Evolutionary conservation across 257 asterid species (phyloP), one percentile per base, ranked within the genome.

Genomic region (Salvia miltiorrhiza): DNA sequence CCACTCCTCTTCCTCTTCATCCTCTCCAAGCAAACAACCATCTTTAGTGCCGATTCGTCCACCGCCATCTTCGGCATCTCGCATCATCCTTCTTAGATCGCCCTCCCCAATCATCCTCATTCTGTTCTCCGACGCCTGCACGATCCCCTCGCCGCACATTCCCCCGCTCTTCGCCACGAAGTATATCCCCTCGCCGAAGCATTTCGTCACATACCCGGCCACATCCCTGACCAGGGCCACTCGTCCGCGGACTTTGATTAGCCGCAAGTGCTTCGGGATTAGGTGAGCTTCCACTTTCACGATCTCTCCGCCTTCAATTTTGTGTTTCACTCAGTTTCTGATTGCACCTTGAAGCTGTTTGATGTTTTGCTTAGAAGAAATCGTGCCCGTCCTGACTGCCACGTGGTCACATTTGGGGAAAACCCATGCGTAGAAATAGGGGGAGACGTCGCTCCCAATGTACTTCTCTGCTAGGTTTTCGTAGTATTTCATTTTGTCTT

Each of bases 321-420:
- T 88, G 11, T 61, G 11, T 11, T 19, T 59, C 5, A 70, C 95
- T 63, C 91, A 68, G 37, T 80, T 47, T 48, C 79, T 78, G 5
- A 85, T 80, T 13, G 83, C 88, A 28, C 61, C 32, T 43, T 89
- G 95, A 32, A 91, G 67, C 65, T 56, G 53, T 73, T 85, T 87
- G 71, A 88, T 80, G 76, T 79, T 28, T 64, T 76, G 78, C 57
- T 75, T 90, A 0, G 86, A 81, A 48, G 79, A 71, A 7, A 79
- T 78, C 0, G 93, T 88, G 37, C 97, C 97, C 0, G 95, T 90
- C 26, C 92, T 92, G 3, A 90, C 97, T 0, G 95, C 97, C 28
- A 90, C 97, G 77, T 90, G 97, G 74, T 90, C 97, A 69, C 92
- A 84, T 63, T 90, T 90, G 1, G 97, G 97, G 65, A 92, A 89